Percentiles rank a stretch among this genome's conserved stretches.
These are phyloP conservation scores for Psilocybe mexicana DNA, from an alignment of 1,284 basidiomycete genomes.

Conservation along the genomic window DNA sequence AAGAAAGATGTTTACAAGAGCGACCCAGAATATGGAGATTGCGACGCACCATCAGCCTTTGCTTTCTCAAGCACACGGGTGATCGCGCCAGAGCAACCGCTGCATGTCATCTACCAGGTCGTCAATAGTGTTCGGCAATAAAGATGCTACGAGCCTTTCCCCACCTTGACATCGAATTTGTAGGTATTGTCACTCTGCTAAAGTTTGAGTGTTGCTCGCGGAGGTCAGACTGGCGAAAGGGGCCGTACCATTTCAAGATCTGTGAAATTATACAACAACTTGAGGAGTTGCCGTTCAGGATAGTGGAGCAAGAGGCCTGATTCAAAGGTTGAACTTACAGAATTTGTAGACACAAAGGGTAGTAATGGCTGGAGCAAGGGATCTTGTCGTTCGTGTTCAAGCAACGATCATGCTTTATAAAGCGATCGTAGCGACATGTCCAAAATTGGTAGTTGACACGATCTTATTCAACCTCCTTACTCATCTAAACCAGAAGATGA, in stretches of 20 bases:
- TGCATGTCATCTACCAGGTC: slow-evolving; percentile 71
- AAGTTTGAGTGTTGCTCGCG: not conserved
- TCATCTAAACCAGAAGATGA: not conserved
- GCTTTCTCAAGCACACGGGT: slow-evolving; percentile 70
- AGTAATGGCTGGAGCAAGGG: not conserved
- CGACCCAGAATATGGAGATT: not conserved
- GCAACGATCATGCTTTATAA: slow-evolving; percentile 19
- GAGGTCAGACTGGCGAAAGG: not conserved
- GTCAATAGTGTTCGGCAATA: not conserved
- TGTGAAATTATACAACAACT: not conserved
- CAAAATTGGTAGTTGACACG: slow-evolving; percentile 15
- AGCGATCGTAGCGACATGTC: slow-evolving; percentile 13
- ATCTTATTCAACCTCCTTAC: not conserved
- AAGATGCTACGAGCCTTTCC: not conserved
- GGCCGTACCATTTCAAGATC: slow-evolving; percentile 9
- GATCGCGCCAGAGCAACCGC: slow-evolving; percentile 81
- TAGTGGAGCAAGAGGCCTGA: not conserved
- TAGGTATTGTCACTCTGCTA: slow-evolving; percentile 43
- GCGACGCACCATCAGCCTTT: slow-evolving; percentile 58
- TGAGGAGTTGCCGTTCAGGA: not conserved
- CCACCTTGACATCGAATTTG: slow-evolving; percentile 62
- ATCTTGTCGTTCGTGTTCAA: not conserved
- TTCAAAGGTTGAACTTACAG: not conserved
- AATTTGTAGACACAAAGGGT: not conserved
- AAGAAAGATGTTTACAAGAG: not conserved